These are phyloP conservation scores for Heliocybe sulcata DNA, from an alignment of 1,284 basidiomycete genomes.

Conservation along the genomic window DNA sequence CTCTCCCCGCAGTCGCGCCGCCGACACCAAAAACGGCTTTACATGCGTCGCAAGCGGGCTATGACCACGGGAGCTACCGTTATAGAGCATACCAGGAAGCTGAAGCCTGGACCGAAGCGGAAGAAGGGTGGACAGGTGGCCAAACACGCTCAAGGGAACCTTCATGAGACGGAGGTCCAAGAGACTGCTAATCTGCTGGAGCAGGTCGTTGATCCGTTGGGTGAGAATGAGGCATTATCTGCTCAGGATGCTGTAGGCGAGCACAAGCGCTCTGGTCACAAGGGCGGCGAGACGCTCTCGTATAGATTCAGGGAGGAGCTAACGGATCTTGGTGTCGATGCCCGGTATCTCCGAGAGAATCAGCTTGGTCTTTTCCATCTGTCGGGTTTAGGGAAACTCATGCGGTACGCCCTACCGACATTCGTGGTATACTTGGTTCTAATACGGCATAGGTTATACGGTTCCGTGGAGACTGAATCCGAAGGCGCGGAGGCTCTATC, in stretches of 20 bases:
- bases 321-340: conserved; percentile 32
- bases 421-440: not conserved
- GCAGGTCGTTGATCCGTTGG: not conserved
- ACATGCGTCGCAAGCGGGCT: conserved; percentile 69
- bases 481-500: conserved; percentile 18
- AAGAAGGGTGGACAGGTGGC: not conserved
- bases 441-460: conserved; percentile 6
- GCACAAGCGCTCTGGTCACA: conserved; percentile 12
- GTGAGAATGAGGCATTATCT: conserved; percentile 4
- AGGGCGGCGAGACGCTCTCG: conserved; percentile 31
- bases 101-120: conserved; percentile 41
- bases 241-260: not conserved
- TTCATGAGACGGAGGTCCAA: not conserved
- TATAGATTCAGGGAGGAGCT: conserved; percentile 38
- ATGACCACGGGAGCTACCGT: conserved; percentile 29
- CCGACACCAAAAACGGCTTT: conserved; percentile 51
- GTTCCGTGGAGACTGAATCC: conserved; percentile 4
- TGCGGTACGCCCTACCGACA: conserved; percentile 25
- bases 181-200: too few species aligned
- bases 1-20: conserved; percentile 50
- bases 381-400: conserved; percentile 28
- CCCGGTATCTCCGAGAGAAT: conserved; percentile 28
- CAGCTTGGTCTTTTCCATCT: conserved; percentile 47
- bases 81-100: conserved; percentile 21
- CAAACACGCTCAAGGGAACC: not conserved